Conservation (phyloP, 768 basidiomycete species). For the Dentipellis sp. region DNA sequence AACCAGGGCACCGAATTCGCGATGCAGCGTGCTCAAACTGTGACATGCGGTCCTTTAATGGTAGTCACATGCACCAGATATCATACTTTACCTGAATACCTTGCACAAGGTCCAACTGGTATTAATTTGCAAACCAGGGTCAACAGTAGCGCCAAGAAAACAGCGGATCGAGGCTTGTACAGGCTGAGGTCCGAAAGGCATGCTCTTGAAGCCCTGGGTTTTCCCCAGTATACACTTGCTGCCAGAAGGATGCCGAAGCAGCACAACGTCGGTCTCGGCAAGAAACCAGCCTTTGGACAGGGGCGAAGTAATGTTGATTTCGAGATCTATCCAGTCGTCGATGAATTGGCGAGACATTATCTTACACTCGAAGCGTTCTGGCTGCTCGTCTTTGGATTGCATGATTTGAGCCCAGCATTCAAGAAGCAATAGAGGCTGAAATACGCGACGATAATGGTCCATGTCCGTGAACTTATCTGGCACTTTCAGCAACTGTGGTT, state of each 20-base stretch:
- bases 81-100: constrained; percentile 61
- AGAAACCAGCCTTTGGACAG: constrained; percentile 67
- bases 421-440: constrained; percentile 77
- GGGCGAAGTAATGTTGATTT: constrained; percentile 47
- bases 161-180: constrained; percentile 17
- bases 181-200: constrained; percentile 35
- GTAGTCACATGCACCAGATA: not conserved
- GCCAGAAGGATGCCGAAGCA: constrained; percentile 53
- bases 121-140: constrained; percentile 55
- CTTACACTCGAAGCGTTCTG: constrained; percentile 47
- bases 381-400: constrained; percentile 63
- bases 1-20: constrained; percentile 85
- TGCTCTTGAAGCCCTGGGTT: constrained; percentile 37
- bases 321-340: constrained; percentile 80
- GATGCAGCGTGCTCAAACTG: constrained; percentile 84
- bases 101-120: constrained; percentile 71
- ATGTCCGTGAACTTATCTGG: constrained; percentile 60
- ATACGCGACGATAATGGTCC: constrained; percentile 59
- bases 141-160: constrained; percentile 20
- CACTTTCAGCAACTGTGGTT: constrained; percentile 31
- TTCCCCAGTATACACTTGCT: constrained; percentile 63
- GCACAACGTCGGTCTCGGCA: constrained; percentile 78
- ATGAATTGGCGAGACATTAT: constrained; percentile 61
- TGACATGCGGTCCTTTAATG: constrained; percentile 1
- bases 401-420: constrained; percentile 89